These are phyloP conservation scores for Knoxdaviesia capensis DNA, from an alignment of 2,329 filamentous ascomycete genomes.

Conservation along the genomic window DNA sequence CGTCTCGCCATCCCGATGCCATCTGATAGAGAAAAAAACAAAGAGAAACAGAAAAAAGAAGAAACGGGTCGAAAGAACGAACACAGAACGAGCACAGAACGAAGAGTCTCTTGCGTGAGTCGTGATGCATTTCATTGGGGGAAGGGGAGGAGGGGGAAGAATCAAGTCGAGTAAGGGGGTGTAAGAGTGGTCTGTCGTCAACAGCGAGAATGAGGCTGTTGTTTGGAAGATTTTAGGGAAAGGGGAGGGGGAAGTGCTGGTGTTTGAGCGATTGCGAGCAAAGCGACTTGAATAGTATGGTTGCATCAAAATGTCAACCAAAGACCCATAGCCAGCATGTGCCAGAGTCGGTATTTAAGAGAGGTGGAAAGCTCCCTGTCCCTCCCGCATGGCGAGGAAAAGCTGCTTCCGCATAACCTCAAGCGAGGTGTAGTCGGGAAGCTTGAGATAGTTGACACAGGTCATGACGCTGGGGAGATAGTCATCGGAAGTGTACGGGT, in stretches of 20 bases:
- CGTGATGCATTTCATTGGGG: no score
- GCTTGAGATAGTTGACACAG: slow-evolving; percentile 95
- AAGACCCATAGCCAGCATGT: neutral
- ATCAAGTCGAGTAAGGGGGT: no score
- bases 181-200: no score
- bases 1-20: no score
- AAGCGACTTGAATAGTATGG: no score
- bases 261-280: no score
- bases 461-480: slow-evolving; percentile 99
- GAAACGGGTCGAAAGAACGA: neutral
- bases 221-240: no score
- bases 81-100: neutral
- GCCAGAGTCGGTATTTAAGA: slow-evolving; percentile 30
- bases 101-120: neutral
- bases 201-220: no score
- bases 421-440: slow-evolving; percentile 78
- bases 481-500: slow-evolving; percentile 83
- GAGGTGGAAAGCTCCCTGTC: slow-evolving; percentile 92
- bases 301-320: neutral
- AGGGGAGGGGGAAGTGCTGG: no score
- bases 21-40: neutral
- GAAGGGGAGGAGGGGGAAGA: no score
- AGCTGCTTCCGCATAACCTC: slow-evolving; percentile 61
- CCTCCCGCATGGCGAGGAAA: slow-evolving; percentile 74
- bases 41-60: neutral